A percentile compares a stretch with the other conserved stretches of the same genome.
Conservation (phyloP, 768 basidiomycete species). For the Epithele typhae region DNA sequence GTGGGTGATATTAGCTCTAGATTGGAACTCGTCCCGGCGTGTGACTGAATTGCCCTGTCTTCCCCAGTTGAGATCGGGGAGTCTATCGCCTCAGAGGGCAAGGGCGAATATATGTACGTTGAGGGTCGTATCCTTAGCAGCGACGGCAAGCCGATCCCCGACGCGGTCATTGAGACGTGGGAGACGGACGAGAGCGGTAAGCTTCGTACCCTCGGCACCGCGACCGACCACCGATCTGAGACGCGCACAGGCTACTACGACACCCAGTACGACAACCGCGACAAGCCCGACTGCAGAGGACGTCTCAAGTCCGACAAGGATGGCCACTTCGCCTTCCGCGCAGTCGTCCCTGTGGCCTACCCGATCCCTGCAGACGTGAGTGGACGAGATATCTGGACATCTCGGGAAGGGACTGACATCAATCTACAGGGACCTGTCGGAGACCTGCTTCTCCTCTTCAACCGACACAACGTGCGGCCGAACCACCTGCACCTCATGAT, state of each 20-base stretch:
- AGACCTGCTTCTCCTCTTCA: slow-evolving; percentile 46
- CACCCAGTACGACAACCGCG: slow-evolving; percentile 50
- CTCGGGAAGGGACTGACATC: slow-evolving; percentile 12
- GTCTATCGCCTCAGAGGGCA: slow-evolving; percentile 83
- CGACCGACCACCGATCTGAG: neutral
- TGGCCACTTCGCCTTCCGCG: slow-evolving; percentile 67
- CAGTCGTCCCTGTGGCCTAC: slow-evolving; percentile 66
- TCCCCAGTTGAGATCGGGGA: slow-evolving; percentile 58
- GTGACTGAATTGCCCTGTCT: neutral
- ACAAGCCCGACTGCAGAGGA: slow-evolving; percentile 69
- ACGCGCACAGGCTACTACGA: slow-evolving; percentile 30
- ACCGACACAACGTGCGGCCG: slow-evolving; percentile 74
- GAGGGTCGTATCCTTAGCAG: slow-evolving; percentile 62
- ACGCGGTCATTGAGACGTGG: slow-evolving; percentile 78
- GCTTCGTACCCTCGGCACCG: slow-evolving; percentile 10
- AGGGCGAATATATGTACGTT: slow-evolving; percentile 81
- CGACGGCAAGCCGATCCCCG: slow-evolving; percentile 58
- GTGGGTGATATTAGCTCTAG: slow-evolving; percentile 36
- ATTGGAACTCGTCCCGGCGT: neutral
- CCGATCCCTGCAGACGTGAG: slow-evolving; percentile 70
- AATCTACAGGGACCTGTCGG: slow-evolving; percentile 64
- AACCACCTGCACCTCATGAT: slow-evolving; percentile 77
- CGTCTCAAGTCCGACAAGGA: slow-evolving; percentile 53
- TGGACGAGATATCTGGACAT: slow-evolving; percentile 3
- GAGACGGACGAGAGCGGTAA: slow-evolving; percentile 65